These are phyloP conservation scores for Cercospora sp. DNA, from an alignment of 2,329 filamentous ascomycete genomes.

Conservation along the genomic window DNA sequence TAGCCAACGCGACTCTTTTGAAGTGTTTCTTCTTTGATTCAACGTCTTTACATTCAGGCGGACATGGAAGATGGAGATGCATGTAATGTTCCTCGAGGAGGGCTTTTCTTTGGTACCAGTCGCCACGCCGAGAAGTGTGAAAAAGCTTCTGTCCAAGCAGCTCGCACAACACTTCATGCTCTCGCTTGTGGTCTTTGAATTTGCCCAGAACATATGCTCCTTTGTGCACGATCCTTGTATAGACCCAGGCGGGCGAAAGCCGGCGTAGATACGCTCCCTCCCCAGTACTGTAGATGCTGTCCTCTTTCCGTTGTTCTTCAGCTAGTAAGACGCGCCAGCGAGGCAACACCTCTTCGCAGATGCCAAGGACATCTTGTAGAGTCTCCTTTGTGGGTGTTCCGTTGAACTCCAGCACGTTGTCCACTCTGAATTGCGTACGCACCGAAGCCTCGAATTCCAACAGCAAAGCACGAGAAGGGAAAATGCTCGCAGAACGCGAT, in stretches of 20 bases:
- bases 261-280: conserved; percentile 87
- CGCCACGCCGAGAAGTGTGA: conserved; percentile 77
- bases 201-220: conserved; percentile 69
- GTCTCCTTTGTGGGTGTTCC: conserved; percentile 66
- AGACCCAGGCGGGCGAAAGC: conserved; percentile 89
- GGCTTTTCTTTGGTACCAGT: conserved; percentile 95
- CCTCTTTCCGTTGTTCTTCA: conserved; percentile 77
- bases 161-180: conserved; percentile 72
- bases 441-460: conserved; percentile 89
- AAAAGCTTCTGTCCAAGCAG: conserved; percentile 80
- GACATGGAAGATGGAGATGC: conserved; percentile 58
- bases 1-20: conserved; percentile 72
- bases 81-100: conserved; percentile 95
- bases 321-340: conserved; percentile 74
- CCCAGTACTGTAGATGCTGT: conserved; percentile 72
- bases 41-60: conserved; percentile 46
- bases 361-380: conserved; percentile 66
- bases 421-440: conserved; percentile 76
- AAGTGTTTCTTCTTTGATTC: conserved; percentile 77
- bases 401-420: conserved; percentile 77
- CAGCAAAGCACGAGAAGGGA: conserved; percentile 70
- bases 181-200: conserved; percentile 74
- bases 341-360: conserved; percentile 73
- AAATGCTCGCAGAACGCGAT: conserved; percentile 85
- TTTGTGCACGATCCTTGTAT: conserved; percentile 91